Evolutionary conservation across 768 basidiomycete species (phyloP).

Genomic region (Podaxis sp.): DNA sequence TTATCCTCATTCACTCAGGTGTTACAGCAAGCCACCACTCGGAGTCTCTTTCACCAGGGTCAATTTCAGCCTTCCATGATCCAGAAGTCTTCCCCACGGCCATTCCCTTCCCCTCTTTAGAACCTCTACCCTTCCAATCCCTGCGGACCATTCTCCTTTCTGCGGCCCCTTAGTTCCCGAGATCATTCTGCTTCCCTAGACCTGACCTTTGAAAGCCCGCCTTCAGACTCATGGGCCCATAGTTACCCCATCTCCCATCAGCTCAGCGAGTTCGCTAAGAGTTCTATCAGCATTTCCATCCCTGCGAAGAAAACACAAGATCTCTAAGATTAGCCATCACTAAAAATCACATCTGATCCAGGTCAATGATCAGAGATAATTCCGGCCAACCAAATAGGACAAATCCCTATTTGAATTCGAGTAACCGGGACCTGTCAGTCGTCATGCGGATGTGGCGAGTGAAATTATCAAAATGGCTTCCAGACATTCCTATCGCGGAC

Average conservation of each 20-base stretch:
- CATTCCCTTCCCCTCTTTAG: not conserved
- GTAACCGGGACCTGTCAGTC: not conserved
- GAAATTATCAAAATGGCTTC: not conserved
- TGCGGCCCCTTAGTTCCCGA: conserved; percentile 7
- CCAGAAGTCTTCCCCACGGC: not conserved
- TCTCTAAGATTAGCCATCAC: conserved; percentile 1
- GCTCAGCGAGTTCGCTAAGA: not conserved
- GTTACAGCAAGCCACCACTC: not conserved
- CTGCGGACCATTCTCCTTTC: not conserved
- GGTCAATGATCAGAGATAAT: not conserved
- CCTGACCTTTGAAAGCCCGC: not conserved
- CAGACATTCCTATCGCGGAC: not conserved
- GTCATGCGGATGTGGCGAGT: not conserved
- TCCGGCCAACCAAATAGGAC: not conserved
- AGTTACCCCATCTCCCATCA: not conserved
- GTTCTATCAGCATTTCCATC: conserved; percentile 10
- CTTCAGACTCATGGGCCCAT: conserved; percentile 1
- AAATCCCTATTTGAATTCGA: not conserved
- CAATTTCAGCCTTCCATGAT: not conserved
- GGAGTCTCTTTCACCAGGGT: not conserved
- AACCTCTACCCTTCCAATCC: not conserved
- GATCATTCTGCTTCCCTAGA: not conserved
- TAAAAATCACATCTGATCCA: conserved; percentile 1
- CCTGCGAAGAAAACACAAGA: not conserved
- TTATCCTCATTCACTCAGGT: not conserved